Conservation (phyloP, 441 rosid genomes). For the Euphorbia schlechtendalii region DNA sequence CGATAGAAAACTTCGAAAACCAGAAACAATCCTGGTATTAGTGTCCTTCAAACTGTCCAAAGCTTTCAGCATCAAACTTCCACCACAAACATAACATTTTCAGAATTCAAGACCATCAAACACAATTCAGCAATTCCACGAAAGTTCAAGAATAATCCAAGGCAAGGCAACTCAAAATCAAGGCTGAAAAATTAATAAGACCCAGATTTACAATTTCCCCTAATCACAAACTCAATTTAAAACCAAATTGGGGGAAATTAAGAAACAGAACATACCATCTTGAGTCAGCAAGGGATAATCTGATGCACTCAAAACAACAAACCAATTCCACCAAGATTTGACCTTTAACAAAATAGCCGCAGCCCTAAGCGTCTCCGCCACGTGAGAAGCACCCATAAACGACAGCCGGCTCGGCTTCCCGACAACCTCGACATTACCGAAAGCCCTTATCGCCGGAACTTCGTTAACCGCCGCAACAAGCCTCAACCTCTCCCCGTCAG, state of each 20-base stretch:
- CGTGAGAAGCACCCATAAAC: conserved; percentile 65
- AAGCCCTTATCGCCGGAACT: conserved; percentile 59
- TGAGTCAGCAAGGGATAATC: conserved; percentile 83
- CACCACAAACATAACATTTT: not conserved
- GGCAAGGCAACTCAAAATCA: not conserved
- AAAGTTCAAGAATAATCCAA: not conserved
- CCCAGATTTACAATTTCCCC: no score
- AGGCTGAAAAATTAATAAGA: no score
- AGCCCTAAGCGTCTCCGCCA: conserved; percentile 65
- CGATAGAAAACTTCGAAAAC: not conserved
- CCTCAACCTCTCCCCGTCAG: conserved; percentile 60
- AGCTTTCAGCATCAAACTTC: not conserved
- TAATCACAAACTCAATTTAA: not conserved
- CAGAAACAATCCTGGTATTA: not conserved
- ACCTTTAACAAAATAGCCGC: conserved; percentile 70
- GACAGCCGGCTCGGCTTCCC: conserved; percentile 65
- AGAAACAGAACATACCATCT: conserved; percentile 47
- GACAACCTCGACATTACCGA: conserved; percentile 79
- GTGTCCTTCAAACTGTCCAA: not conserved
- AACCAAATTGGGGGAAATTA: not conserved
- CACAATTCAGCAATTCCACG: not conserved
- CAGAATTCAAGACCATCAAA: not conserved
- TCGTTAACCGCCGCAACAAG: conserved; percentile 50
- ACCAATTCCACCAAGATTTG: conserved; percentile 83
- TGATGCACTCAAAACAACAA: conserved; percentile 61